A percentile compares a stretch with the other conserved stretches of the same genome.
These are phyloP conservation scores for Cucurbita moschata DNA, from an alignment of 306 rosid genomes.

Conservation along the genomic window DNA sequence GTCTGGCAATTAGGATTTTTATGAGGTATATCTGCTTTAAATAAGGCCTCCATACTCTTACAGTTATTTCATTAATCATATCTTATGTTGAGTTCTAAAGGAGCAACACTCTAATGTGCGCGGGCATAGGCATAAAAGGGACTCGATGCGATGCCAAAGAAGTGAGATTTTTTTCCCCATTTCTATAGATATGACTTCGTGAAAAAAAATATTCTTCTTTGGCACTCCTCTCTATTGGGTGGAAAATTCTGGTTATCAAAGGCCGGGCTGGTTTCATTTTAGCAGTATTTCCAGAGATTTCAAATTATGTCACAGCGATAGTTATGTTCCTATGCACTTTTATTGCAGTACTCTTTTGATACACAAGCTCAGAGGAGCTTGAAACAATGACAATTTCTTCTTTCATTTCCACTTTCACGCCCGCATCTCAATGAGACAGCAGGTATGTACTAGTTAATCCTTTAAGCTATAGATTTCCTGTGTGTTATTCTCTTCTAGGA, in stretches of 20 bases:
- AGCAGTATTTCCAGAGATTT: background rate
- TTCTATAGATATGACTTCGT: background rate
- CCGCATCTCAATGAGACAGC: background rate
- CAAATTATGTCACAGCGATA: background rate
- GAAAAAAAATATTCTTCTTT: background rate
- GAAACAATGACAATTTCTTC: background rate
- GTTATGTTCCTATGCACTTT: background rate
- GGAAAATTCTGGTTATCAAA: background rate
- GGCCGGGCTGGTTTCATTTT: background rate
- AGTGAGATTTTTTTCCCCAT: background rate
- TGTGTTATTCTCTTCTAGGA: background rate
- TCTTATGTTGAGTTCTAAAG: background rate
- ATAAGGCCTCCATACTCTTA: background rate
- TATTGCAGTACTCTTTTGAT: constrained; percentile 1
- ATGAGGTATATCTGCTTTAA: background rate
- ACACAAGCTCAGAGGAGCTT: background rate
- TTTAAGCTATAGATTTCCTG: background rate
- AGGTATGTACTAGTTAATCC: background rate
- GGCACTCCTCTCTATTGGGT: background rate
- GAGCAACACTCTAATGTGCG: background rate
- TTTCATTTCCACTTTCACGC: background rate
- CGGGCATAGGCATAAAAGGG: background rate
- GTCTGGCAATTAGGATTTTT: background rate
- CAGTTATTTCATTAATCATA: background rate
- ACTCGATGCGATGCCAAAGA: background rate